Conservation (phyloP, 1,139 yeast genomes). For the Kluyveromyces sp. region DNA sequence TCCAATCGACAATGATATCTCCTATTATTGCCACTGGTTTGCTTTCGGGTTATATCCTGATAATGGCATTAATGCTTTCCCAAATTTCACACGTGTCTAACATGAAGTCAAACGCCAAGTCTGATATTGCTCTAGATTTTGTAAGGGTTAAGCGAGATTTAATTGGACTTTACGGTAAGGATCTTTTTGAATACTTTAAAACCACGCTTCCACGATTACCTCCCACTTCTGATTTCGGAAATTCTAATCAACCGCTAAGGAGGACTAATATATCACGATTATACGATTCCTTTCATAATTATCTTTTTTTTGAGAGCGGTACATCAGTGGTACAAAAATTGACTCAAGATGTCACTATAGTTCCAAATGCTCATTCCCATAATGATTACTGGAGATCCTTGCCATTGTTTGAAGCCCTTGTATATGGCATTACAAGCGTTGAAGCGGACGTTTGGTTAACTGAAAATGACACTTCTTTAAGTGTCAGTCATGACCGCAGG, state of each 20-base stretch:
- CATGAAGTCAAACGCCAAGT: background rate
- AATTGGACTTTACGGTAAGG: constrained; percentile 2
- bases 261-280: background rate
- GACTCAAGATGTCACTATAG: constrained; percentile 41
- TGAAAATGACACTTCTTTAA: constrained; percentile 37
- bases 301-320: background rate
- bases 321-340: constrained; percentile 22
- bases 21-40: background rate
- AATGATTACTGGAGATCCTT: constrained; percentile 65
- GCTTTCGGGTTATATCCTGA: constrained; percentile 1
- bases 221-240: background rate
- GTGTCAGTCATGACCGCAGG: constrained; percentile 57
- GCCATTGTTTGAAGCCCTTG: constrained; percentile 58
- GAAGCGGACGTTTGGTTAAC: constrained; percentile 69
- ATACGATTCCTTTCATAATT: constrained; percentile 1
- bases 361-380: constrained; percentile 58
- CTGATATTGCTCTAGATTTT: background rate
- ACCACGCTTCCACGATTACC: background rate
- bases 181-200: constrained; percentile 2
- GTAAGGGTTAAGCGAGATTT: background rate
- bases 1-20: background rate
- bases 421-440: constrained; percentile 50
- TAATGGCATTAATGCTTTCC: constrained; percentile 1
- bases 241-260: background rate
- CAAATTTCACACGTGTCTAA: background rate